Evolutionary conservation across 2,329 filamentous ascomycete species (phyloP).

Genomic region (Lasiodiplodia gonubiensis): DNA sequence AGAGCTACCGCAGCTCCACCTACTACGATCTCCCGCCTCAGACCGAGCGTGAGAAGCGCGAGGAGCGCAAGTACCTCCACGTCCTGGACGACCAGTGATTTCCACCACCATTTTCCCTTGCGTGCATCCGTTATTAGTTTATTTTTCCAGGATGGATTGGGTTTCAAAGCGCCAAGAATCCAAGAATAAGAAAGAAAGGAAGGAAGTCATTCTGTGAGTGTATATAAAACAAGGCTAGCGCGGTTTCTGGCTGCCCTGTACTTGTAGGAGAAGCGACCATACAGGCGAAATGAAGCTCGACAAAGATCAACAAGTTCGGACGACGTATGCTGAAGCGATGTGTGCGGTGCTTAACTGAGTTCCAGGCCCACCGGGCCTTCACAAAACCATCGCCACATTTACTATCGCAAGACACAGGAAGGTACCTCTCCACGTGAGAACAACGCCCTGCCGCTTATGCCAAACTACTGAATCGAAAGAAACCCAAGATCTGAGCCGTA

Average conservation of each 20-base stretch:
- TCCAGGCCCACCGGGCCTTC: not conserved
- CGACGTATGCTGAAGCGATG: not conserved
- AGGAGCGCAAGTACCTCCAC: constrained; percentile 97
- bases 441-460: constrained; percentile 19
- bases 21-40: constrained; percentile 94
- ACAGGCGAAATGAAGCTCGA: constrained; percentile 14
- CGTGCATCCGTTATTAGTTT: constrained; percentile 1
- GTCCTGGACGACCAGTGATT: constrained; percentile 59
- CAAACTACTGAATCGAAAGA: not conserved
- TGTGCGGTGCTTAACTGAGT: not conserved
- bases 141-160: not conserved
- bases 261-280: constrained; percentile 9
- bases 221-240: constrained; percentile 22
- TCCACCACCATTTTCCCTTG: constrained; percentile 1
- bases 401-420: not conserved
- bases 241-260: constrained; percentile 18
- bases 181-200: constrained; percentile 2
- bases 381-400: not conserved
- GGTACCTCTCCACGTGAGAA: not conserved
- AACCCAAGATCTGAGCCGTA: not conserved
- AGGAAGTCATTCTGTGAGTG: not conserved
- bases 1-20: constrained; percentile 85
- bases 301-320: not conserved
- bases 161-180: constrained; percentile 4
- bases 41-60: constrained; percentile 90